Conservation (phyloP, 371 early-diverging fungal species). For the Syncephalastrum racemosum region DNA sequence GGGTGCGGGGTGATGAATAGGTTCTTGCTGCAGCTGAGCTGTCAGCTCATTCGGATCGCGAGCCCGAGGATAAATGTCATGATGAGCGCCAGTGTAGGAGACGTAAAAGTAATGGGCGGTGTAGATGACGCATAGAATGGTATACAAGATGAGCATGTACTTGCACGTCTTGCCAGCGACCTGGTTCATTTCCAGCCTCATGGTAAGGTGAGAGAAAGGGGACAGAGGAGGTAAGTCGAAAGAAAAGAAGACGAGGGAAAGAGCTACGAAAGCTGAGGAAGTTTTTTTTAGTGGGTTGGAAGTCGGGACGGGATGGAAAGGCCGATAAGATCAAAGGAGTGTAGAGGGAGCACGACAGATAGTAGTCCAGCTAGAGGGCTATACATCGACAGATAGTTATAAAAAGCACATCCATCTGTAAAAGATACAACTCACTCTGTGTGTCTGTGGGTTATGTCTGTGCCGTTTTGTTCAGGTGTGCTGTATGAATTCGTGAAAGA, state of each 20-base stretch:
- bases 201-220: constrained; percentile 1
- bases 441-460: background rate
- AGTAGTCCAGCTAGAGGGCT: no score
- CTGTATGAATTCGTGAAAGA: background rate
- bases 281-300: no score
- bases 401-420: no score
- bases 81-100: constrained; percentile 10
- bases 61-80: constrained; percentile 14
- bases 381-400: no score
- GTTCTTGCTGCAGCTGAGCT: constrained; percentile 4
- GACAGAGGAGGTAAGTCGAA: constrained; percentile 3
- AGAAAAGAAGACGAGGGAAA: constrained; percentile 10
- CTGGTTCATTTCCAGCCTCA: constrained; percentile 18
- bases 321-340: no score
- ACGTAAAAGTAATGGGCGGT: constrained; percentile 19
- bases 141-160: constrained; percentile 18
- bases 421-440: no score
- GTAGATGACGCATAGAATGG: constrained; percentile 20
- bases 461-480: constrained; percentile 3
- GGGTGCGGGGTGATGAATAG: constrained; percentile 1
- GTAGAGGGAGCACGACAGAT: no score
- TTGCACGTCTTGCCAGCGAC: constrained; percentile 14
- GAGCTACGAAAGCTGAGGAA: background rate
- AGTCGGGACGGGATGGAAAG: no score
- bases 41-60: constrained; percentile 2